phyloP scores from a whole-genome alignment of 768 basidiomycete genomes.

The Asterophora parasitica region DNA sequence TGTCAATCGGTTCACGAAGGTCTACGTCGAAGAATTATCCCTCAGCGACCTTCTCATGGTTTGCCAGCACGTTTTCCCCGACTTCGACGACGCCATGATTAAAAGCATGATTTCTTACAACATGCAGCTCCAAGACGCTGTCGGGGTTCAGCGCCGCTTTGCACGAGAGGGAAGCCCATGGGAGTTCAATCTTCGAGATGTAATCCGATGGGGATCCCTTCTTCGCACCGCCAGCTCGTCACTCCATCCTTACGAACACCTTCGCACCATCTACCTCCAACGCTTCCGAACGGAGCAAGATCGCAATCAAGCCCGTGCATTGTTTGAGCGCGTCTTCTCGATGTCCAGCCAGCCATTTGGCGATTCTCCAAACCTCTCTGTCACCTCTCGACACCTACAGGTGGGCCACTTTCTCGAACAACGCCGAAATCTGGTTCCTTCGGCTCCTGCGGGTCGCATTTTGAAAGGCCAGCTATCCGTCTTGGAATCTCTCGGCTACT shows the following conservation, averaged over 20 bases:
- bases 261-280: conserved; percentile 74
- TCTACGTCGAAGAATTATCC: conserved; percentile 84
- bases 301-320: conserved; percentile 40
- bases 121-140: conserved; percentile 59
- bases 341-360: conserved; percentile 20
- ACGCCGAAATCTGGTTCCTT: conserved; percentile 32
- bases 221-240: conserved; percentile 27
- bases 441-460: conserved; percentile 41
- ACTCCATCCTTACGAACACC: conserved; percentile 54
- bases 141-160: conserved; percentile 59
- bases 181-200: conserved; percentile 97
- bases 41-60: conserved; percentile 73
- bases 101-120: conserved; percentile 83
- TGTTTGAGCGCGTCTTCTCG: conserved; percentile 55
- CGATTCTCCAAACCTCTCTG: conserved; percentile 31
- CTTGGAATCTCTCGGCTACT: conserved; percentile 72
- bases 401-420: conserved; percentile 55
- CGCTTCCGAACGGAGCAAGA: conserved; percentile 80
- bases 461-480: conserved; percentile 60
- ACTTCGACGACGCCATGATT: conserved; percentile 47
- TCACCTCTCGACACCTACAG: conserved; percentile 49
- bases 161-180: conserved; percentile 84
- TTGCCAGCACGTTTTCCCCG: conserved; percentile 69
- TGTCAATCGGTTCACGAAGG: conserved; percentile 97
- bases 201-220: conserved; percentile 81